Evolutionary conservation across 257 asterid species (phyloP).

Genomic region (Solanum pinnatisectum): DNA sequence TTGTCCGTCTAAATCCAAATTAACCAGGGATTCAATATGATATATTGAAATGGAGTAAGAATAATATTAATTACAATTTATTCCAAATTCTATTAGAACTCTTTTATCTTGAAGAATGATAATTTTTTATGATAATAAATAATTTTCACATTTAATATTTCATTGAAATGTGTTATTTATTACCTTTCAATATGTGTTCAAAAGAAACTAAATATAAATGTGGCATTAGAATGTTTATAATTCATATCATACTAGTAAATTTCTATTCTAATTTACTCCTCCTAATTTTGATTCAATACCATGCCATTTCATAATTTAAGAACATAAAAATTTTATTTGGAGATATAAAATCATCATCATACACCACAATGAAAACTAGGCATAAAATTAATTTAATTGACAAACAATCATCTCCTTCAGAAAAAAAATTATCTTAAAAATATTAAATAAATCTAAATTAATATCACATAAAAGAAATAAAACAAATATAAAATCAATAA

Average conservation of each 20-base stretch:
- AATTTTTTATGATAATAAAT: no score
- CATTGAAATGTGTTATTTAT: not conserved
- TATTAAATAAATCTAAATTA: no score
- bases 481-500: no score
- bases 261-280: no score
- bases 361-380: not conserved
- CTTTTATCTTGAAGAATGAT: not conserved
- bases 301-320: not conserved
- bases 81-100: not conserved
- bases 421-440: fast-evolving
- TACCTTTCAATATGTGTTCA: not conserved
- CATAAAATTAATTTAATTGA: no score
- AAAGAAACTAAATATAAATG: no score
- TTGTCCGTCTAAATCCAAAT: not conserved
- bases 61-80: no score
- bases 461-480: no score
- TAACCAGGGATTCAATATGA: not conserved
- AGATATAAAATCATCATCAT: not conserved
- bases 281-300: not conserved
- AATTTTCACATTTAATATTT: not conserved
- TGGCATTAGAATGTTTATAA: not conserved
- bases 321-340: not conserved
- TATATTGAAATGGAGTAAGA: no score
- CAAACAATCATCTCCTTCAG: not conserved
- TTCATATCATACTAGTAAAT: not conserved